Conservation (phyloP, 495 filamentous ascomycete species). For the Entonaema liquescens region DNA sequence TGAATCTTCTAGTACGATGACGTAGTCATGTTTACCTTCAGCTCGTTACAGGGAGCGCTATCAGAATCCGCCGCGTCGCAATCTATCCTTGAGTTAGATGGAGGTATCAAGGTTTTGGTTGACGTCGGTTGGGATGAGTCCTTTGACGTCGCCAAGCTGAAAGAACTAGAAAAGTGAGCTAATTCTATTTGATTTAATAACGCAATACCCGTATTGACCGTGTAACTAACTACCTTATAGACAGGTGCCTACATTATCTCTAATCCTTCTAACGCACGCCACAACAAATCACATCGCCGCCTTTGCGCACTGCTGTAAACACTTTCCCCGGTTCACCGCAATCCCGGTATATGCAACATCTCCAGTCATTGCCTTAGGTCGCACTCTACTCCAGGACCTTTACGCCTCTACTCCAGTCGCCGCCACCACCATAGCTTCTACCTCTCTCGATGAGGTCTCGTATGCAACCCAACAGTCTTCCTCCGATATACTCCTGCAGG, state of each 20-base stretch:
- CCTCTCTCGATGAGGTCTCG: constrained; percentile 73
- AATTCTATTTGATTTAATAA: background rate
- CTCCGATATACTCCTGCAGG: constrained; percentile 74
- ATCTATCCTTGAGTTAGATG: constrained; percentile 94
- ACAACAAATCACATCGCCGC: constrained; percentile 90
- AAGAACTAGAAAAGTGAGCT: constrained; percentile 86
- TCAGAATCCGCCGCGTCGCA: constrained; percentile 87
- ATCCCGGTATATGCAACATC: constrained; percentile 97
- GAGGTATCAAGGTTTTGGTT: constrained; percentile 91
- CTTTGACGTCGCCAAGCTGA: constrained; percentile 82
- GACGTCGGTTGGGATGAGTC: constrained; percentile 96
- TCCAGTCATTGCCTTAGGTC: constrained; percentile 90
- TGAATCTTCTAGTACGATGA: constrained; percentile 26
- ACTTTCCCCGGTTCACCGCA: constrained; percentile 88
- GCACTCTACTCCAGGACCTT: constrained; percentile 89
- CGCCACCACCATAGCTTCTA: constrained; percentile 75
- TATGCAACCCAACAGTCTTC: constrained; percentile 63
- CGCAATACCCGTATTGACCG: background rate
- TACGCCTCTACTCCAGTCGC: constrained; percentile 90
- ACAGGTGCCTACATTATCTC: constrained; percentile 86
- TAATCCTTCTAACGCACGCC: constrained; percentile 95
- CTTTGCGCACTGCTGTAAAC: constrained; percentile 96
- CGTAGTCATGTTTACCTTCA: constrained; percentile 90
- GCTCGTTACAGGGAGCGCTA: constrained; percentile 88
- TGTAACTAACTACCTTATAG: constrained; percentile 53